These are phyloP conservation scores for Chalciporus chontae DNA, from an alignment of 768 basidiomycete genomes.

Conservation along the genomic window DNA sequence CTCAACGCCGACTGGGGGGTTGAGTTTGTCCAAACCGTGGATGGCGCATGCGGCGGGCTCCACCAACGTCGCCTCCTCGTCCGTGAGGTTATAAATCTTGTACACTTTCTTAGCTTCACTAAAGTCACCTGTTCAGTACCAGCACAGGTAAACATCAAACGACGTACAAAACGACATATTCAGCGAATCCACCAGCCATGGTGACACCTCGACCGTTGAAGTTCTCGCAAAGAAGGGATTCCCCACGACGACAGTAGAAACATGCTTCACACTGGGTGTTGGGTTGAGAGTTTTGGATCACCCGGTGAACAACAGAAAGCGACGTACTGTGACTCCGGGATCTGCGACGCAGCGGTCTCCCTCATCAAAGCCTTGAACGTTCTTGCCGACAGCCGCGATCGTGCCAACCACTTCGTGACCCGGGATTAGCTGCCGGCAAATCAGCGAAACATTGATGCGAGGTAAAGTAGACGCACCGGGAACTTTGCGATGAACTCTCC, in stretches of 20 bases:
- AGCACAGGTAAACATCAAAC: neutral
- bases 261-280: constrained; percentile 65
- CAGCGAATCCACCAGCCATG: constrained; percentile 80
- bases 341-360: constrained; percentile 85
- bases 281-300: neutral
- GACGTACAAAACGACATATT: constrained; percentile 76
- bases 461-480: constrained; percentile 29
- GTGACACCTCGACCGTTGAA: constrained; percentile 75
- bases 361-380: constrained; percentile 64
- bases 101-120: constrained; percentile 72
- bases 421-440: constrained; percentile 50
- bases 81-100: constrained; percentile 78
- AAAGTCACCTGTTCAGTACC: neutral
- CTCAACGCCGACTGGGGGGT: constrained; percentile 73
- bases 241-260: constrained; percentile 80
- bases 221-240: constrained; percentile 77
- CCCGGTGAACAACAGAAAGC: constrained; percentile 1
- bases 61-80: constrained; percentile 79
- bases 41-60: constrained; percentile 88
- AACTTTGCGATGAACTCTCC: constrained; percentile 61
- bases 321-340: constrained; percentile 59
- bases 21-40: constrained; percentile 83
- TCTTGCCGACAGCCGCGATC: constrained; percentile 68
- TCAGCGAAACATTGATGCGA: neutral
- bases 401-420: constrained; percentile 69